A percentile compares a stretch with the other conserved stretches of the same genome.
These are phyloP conservation scores for Verticillium nubilum DNA, from an alignment of 2,329 filamentous ascomycete species.

Conservation along the genomic window DNA sequence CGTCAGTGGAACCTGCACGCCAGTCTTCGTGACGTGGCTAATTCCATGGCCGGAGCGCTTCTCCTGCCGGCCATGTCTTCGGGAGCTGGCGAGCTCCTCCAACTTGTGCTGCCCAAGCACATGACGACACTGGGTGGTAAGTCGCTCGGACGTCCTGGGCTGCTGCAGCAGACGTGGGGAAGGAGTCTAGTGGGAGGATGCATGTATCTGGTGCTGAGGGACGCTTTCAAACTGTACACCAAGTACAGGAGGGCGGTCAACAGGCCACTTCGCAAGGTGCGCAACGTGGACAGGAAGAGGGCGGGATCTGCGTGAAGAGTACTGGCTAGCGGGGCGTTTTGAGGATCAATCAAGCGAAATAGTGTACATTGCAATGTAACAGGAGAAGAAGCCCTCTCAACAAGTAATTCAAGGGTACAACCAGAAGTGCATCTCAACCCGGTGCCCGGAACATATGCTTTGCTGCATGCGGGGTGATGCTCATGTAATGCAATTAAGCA, in stretches of 20 bases:
- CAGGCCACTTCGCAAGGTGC: slow-evolving; percentile 47
- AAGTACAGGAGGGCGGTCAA: slow-evolving; percentile 58
- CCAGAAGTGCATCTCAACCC: no score
- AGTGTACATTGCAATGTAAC: no score
- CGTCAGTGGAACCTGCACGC: slow-evolving; percentile 22
- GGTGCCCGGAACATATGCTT: neutral
- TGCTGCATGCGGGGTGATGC: neutral
- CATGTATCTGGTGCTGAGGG: slow-evolving; percentile 79
- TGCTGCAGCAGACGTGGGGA: slow-evolving; percentile 83
- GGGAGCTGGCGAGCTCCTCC: slow-evolving; percentile 70
- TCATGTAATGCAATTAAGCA: neutral
- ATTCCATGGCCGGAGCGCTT: slow-evolving; percentile 51
- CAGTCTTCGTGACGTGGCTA: slow-evolving; percentile 37
- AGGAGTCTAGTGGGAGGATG: slow-evolving; percentile 84
- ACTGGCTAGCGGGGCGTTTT: neutral
- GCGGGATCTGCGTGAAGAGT: neutral
- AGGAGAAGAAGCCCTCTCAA: no score
- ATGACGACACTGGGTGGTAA: slow-evolving; percentile 47
- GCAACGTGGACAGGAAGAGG: slow-evolving; percentile 37
- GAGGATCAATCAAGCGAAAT: neutral
- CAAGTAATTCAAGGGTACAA: no score
- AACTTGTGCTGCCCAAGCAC: slow-evolving; percentile 58
- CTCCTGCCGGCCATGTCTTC: slow-evolving; percentile 79
- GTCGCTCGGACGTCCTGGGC: slow-evolving; percentile 44
- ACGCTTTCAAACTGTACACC: slow-evolving; percentile 54